Percentiles rank a stretch among this genome's conserved stretches.
Conservation (phyloP, 2,329 filamentous ascomycete species). For the Saccharata proteae region DNA sequence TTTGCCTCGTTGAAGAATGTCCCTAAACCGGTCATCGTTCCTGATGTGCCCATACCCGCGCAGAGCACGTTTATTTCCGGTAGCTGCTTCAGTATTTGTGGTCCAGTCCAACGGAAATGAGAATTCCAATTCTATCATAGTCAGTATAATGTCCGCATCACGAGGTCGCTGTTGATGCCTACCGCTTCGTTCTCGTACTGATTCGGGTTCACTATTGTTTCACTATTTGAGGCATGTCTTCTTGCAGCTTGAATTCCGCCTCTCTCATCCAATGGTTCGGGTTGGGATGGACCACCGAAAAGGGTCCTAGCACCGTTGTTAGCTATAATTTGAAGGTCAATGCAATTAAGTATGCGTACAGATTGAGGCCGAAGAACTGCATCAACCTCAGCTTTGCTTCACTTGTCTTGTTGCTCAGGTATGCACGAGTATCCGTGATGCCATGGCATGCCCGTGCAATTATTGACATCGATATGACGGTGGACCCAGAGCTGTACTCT, state of each 20-base stretch:
- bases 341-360: constrained; percentile 27
- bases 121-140: constrained; percentile 38
- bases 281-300: constrained; percentile 48
- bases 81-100: constrained; percentile 44
- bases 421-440: constrained; percentile 41
- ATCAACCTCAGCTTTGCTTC: constrained; percentile 42
- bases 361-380: constrained; percentile 47
- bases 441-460: constrained; percentile 40
- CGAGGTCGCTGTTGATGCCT: constrained; percentile 13
- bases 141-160: constrained; percentile 7
- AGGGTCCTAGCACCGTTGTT: constrained; percentile 30
- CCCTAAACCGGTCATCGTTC: constrained; percentile 26
- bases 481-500: constrained; percentile 51
- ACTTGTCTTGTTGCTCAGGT: constrained; percentile 47
- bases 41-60: constrained; percentile 45
- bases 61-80: constrained; percentile 46
- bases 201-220: constrained; percentile 39
- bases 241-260: constrained; percentile 42
- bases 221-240: constrained; percentile 29
- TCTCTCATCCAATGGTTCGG: constrained; percentile 41
- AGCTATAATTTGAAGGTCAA: no score
- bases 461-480: constrained; percentile 48
- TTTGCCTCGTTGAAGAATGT: constrained; percentile 39
- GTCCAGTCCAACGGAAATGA: constrained; percentile 47
- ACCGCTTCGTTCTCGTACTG: constrained; percentile 43